phyloP scores from a whole-genome alignment of 805 yeast genomes.

The Teunomyces barrocoloradensis region DNA sequence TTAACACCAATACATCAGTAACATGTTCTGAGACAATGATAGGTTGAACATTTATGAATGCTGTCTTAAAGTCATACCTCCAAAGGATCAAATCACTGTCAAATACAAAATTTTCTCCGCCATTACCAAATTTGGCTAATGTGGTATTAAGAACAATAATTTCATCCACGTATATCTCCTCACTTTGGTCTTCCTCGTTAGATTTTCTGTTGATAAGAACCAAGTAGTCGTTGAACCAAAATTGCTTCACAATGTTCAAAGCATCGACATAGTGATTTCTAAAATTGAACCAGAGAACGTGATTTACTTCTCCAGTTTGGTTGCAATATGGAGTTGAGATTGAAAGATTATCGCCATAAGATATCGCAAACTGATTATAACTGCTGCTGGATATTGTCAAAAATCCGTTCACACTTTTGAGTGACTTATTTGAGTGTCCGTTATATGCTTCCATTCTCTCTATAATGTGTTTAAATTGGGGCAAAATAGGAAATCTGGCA shows the following conservation, averaged over 20 bases:
- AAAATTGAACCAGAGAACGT: slow-evolving; percentile 40
- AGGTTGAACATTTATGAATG: slow-evolving; percentile 19
- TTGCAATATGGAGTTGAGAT: slow-evolving; percentile 29
- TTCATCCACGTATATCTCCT: slow-evolving; percentile 27
- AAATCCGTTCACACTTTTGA: slow-evolving; percentile 18
- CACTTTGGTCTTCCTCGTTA: slow-evolving; percentile 13
- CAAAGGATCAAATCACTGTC: slow-evolving; percentile 40
- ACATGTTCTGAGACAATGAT: slow-evolving; percentile 3
- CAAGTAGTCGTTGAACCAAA: slow-evolving; percentile 35
- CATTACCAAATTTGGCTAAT: slow-evolving; percentile 30
- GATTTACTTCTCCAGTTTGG: slow-evolving; percentile 23
- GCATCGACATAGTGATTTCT: slow-evolving; percentile 30
- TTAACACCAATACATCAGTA: slow-evolving; percentile 23
- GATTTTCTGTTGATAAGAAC: slow-evolving; percentile 30
- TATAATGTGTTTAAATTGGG: slow-evolving; percentile 27
- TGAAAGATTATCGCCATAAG: slow-evolving; percentile 26
- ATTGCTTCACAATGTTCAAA: slow-evolving; percentile 33
- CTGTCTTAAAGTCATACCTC: slow-evolving; percentile 33
- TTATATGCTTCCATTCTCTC: slow-evolving; percentile 19
- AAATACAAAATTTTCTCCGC: slow-evolving; percentile 27
- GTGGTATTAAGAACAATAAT: slow-evolving; percentile 33
- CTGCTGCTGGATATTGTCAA: slow-evolving; percentile 22
- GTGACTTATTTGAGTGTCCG: slow-evolving; percentile 14
- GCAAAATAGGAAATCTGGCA: slow-evolving; percentile 28
- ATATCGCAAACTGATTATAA: slow-evolving; percentile 25